Conservation (phyloP, 1,139 yeast species). For the Nakaseomyces sp. region DNA sequence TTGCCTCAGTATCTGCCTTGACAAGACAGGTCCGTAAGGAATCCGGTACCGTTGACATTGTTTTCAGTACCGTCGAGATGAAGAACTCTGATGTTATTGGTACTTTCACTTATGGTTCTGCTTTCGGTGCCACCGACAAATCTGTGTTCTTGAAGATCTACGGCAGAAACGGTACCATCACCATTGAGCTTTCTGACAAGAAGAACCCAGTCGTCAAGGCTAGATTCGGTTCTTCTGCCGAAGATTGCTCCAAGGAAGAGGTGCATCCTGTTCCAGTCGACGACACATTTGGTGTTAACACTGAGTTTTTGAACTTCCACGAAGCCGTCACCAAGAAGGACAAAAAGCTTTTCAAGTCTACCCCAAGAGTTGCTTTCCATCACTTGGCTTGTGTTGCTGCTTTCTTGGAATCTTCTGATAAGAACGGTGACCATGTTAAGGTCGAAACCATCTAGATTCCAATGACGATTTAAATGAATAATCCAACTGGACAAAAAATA, state of each 20-base stretch:
- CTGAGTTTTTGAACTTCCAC: slow-evolving; percentile 67
- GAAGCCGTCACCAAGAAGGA: slow-evolving; percentile 60
- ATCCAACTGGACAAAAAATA: too few species aligned
- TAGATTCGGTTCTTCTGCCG: slow-evolving; percentile 40
- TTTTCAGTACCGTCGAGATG: slow-evolving; percentile 59
- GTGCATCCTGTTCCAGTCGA: slow-evolving; percentile 41
- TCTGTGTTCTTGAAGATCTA: slow-evolving; percentile 55
- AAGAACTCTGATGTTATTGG: slow-evolving; percentile 62
- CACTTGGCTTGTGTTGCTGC: slow-evolving; percentile 87
- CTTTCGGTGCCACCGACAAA: slow-evolving; percentile 80
- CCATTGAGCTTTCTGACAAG: slow-evolving; percentile 49
- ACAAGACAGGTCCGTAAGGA: slow-evolving; percentile 66
- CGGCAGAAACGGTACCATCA: slow-evolving; percentile 70
- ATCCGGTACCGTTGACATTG: slow-evolving; percentile 74
- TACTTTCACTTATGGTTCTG: slow-evolving; percentile 80
- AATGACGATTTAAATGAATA: too few species aligned
- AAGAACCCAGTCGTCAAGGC: slow-evolving; percentile 41
- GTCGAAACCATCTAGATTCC: slow-evolving; percentile 33
- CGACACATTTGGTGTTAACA: slow-evolving; percentile 50
- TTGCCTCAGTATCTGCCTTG: slow-evolving; percentile 58
- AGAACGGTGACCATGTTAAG: slow-evolving; percentile 48
- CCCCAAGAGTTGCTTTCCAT: slow-evolving; percentile 76
- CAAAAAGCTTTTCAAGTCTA: slow-evolving; percentile 46
- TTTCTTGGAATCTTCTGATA: slow-evolving; percentile 58
- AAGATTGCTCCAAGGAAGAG: slow-evolving; percentile 38